These are phyloP conservation scores for Viola odorata DNA, from an alignment of 345 rosid genomes.

Conservation along the genomic window DNA sequence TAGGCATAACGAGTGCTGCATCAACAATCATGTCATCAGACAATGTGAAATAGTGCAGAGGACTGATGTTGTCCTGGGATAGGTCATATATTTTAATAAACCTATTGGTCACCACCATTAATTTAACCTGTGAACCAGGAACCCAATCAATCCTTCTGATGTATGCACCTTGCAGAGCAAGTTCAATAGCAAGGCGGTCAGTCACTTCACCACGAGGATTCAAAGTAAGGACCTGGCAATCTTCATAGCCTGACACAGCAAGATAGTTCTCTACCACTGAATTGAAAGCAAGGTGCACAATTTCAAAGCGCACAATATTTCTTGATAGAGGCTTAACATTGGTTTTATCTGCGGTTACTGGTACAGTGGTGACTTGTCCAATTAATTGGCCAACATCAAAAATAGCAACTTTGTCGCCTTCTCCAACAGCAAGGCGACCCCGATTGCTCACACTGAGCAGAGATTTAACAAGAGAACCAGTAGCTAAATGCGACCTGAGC, in stretches of 20 bases:
- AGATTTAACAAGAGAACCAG: conserved; percentile 90
- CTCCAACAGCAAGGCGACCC: conserved; percentile 99
- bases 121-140: conserved; percentile 90
- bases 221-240: conserved; percentile 85
- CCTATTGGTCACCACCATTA: conserved; percentile 82
- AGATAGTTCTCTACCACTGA: conserved; percentile 80
- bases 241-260: conserved; percentile 97
- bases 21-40: conserved; percentile 79
- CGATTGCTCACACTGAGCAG: conserved; percentile 87
- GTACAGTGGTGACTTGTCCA: conserved; percentile 84
- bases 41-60: conserved; percentile 83
- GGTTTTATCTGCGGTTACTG: conserved; percentile 91
- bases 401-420: conserved; percentile 98
- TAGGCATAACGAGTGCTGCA: conserved; percentile 72
- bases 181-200: conserved; percentile 95
- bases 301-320: conserved; percentile 92
- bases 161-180: conserved; percentile 91
- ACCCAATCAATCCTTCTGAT: conserved; percentile 91
- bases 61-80: conserved; percentile 93
- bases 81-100: conserved; percentile 94
- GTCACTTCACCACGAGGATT: conserved; percentile 95
- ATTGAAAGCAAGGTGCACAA: conserved; percentile 86
- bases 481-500: conserved; percentile 73
- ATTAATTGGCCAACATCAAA: conserved; percentile 90
- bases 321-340: conserved; percentile 94